Evolutionary conservation across 2,329 filamentous ascomycete genomes (phyloP), one percentile per base, ranked within the genome.

Genomic region (Pestalotiopsis sp.): DNA sequence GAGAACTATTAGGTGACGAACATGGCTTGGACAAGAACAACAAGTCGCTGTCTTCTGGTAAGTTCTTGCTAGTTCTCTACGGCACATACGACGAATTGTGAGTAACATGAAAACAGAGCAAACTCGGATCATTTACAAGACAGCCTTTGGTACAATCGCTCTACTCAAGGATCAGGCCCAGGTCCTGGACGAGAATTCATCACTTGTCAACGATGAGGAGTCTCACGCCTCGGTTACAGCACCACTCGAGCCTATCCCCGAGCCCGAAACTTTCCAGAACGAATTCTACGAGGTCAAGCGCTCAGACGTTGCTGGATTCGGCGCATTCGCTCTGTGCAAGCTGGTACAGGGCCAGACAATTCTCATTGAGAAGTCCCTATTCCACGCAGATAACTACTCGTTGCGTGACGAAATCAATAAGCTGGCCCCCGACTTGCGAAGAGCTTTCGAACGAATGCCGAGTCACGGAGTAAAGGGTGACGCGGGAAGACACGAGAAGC

Each of bases 241-340:
- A 17, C 59, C 49, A 2, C 58, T 39, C 12, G 64, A 56, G 12
- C 64, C 64, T 3, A 38, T 38, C 0, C 17, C 25, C 13, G 2
- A 60, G 9, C 63, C 39, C 27, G 75, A 77, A 63, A 31, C 17
- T 0, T 77, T 74, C 52, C 65, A 75, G 25, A 86, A 86, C 68
- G 73, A 77, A 0, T 79, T 73, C 68, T 81, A 88, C 52, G 71
- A 78, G 12, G 73, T 88, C 5, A 78, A 76, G 2, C 73, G 73
- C 11, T 87, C 85, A 0, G 62, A 69, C 0, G 75, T 84, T 1
- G 81, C 81, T 0, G 86, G 86, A 1, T 80, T 82, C 59, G 86
- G 86, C 0, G 82, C 79, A 0, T 87, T 88, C 61, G 85, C 86
- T 0, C 70, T 73, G 0, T 74, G 72, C 4, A 75, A 80, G 6